Evolutionary conservation across 2,329 filamentous ascomycete genomes (phyloP), one percentile per base, ranked within the genome.

Genomic region (Penicillium griseofulvum): DNA sequence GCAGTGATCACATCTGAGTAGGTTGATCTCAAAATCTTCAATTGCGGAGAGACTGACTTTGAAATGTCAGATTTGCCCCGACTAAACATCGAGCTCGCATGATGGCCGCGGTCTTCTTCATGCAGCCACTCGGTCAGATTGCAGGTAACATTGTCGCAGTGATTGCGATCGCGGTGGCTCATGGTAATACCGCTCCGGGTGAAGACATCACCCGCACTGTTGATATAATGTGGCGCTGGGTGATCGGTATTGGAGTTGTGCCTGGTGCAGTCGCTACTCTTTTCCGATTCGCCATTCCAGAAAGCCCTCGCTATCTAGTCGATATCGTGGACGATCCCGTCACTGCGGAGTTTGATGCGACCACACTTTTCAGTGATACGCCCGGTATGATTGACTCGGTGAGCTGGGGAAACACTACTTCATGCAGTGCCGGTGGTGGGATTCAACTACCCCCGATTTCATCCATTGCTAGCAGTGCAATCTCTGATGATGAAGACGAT

Each of bases 1-100:
- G 85, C 86, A 0, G 82, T 88, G 9, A 89, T 89, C 33, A 87
- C 85, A 0, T 82, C 86, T 0, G 87, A 89, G 76, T 88, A 80
- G 75, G 75, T 67, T 46, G 19, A 24, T 45, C 34, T 17, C n/a
- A 19, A 26, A 22, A n/a, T 24, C 10, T 12, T 19, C 28, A 26
- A n/a, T 12, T 2, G 16, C 22, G 42, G n/a, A 22, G 14, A 29
- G 33, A 19, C 54, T 63, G 37, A 62, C 52, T 14, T 12, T 36
- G 0, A 0, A 26, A 22, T 31, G 1, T 34, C 19, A 78, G 76
- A 58, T 79, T 80, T 51, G 76, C 78, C 3, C 76, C 77, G 0
- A 87, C 84, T 0, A 81, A 80, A 45, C 84, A 85, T n/a, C 77
- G 86, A 46, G 82, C 82, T n/a, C 83, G 80, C 19, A 88, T 88